Conservation (phyloP, 1,284 basidiomycete species). For the Ustilago nuda region DNA sequence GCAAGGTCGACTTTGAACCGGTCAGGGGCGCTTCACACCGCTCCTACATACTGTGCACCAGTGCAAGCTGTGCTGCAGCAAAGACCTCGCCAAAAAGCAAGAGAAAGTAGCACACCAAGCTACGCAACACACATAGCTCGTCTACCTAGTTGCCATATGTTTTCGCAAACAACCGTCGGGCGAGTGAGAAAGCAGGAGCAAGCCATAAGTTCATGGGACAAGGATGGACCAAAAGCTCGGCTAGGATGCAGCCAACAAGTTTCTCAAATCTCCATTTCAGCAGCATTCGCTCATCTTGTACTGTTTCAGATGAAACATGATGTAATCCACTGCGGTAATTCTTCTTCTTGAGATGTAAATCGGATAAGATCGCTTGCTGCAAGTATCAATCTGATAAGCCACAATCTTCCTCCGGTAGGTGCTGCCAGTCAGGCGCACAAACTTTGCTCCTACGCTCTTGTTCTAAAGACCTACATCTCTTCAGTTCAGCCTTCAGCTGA, state of each 20-base stretch:
- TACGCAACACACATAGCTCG: background rate
- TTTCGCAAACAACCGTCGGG: background rate
- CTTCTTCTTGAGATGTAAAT: background rate
- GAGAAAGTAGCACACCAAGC: background rate
- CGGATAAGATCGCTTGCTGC: conserved; percentile 13
- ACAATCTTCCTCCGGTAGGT: background rate
- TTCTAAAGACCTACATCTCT: too few relatives aligned
- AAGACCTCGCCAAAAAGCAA: background rate
- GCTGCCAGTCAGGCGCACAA: background rate
- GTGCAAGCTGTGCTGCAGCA: conserved; percentile 11
- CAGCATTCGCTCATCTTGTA: background rate
- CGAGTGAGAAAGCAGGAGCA: background rate
- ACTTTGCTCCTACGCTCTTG: background rate
- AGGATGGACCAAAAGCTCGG: background rate
- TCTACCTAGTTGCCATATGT: background rate
- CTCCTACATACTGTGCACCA: background rate
- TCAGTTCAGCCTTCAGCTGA: background rate
- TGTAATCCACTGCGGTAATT: conserved; percentile 2
- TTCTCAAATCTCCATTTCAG: background rate
- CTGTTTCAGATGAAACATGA: background rate
- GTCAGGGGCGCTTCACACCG: background rate
- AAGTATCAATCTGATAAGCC: conserved; percentile 19
- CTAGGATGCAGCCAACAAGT: conserved; percentile 24
- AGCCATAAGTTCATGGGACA: background rate
- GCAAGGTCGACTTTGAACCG: background rate